Conservation (phyloP, 1,284 basidiomycete species). For the Melanopsichium pennsylvanicum region DNA sequence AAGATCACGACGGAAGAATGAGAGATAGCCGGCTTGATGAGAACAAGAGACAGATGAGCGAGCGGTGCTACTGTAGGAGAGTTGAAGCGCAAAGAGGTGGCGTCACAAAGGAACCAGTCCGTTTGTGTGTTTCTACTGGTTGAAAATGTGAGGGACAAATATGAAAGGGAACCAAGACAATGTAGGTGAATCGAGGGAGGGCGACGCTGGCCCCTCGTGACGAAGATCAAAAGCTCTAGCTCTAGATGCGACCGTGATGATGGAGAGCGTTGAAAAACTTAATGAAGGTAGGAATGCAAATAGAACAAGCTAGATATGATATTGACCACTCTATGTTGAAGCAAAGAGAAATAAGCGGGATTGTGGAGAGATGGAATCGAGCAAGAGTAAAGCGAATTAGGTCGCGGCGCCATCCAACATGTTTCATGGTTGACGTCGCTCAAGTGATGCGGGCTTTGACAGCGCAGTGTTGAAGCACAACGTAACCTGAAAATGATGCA, state of each 20-base stretch:
- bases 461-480: background rate
- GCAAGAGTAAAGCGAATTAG: background rate
- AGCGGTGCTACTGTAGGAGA: no score
- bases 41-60: no score
- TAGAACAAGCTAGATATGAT: no score
- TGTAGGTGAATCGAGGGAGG: background rate
- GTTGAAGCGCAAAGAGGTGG: background rate
- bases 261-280: no score
- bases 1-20: background rate
- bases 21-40: background rate
- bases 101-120: conserved; percentile 18
- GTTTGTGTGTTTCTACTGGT: background rate
- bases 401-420: no score
- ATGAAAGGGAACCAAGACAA: background rate
- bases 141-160: background rate
- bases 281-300: no score
- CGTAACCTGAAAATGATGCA: no score
- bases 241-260: no score
- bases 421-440: no score
- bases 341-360: no score
- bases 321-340: no score
- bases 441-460: background rate
- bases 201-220: background rate
- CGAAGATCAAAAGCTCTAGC: no score
- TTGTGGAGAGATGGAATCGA: background rate